Percentiles rank a stretch among this genome's conserved stretches.
Conservation (phyloP, 345 rosid species). For the Populus alba region DNA sequence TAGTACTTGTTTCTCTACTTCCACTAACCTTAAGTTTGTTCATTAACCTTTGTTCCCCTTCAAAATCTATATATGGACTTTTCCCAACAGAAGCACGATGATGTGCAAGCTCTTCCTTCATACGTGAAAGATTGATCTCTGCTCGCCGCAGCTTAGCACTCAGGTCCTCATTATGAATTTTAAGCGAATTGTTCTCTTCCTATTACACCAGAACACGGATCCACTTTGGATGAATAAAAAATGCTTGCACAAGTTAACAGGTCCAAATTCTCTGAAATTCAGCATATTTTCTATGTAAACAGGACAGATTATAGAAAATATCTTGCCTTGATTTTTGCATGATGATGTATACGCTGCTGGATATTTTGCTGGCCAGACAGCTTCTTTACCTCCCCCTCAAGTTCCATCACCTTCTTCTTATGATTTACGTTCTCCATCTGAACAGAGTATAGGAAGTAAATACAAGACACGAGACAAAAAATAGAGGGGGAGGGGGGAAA, state of each 20-base stretch:
- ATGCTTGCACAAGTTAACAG: no score
- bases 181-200: conserved; percentile 88
- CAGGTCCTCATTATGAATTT: conserved; percentile 73
- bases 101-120: conserved; percentile 76
- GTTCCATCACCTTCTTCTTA: conserved; percentile 60
- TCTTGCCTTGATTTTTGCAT: conserved; percentile 87
- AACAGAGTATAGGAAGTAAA: conserved; percentile 10
- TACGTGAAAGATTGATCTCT: conserved; percentile 55
- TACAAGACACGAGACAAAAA: neutral
- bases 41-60: conserved; percentile 48
- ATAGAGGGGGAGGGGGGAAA: neutral
- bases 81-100: conserved; percentile 65
- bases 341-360: conserved; percentile 86
- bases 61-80: conserved; percentile 45
- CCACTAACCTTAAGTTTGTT: conserved; percentile 55
- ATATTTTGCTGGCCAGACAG: conserved; percentile 86
- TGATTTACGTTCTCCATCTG: conserved; percentile 67
- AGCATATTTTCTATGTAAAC: neutral
- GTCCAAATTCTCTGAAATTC: neutral
- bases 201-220: conserved; percentile 30
- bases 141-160: conserved; percentile 51
- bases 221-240: neutral
- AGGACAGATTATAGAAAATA: neutral
- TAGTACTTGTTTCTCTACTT: neutral
- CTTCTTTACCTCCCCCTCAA: conserved; percentile 75